Evolutionary conservation across 495 filamentous ascomycete species (phyloP).

Genomic region (Halenospora varia): DNA sequence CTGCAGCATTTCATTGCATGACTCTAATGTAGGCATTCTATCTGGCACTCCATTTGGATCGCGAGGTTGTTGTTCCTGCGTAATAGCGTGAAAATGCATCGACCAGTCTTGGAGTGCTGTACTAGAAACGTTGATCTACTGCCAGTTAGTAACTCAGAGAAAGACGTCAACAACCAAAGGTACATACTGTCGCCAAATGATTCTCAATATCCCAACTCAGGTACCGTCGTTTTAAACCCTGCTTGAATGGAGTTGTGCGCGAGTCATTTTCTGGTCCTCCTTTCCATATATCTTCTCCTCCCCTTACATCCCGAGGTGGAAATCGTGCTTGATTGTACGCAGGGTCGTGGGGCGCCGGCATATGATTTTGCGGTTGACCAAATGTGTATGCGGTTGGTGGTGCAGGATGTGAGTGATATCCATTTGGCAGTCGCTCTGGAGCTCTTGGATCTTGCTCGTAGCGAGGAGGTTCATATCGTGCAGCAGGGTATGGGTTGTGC

Average conservation of each 20-base stretch:
- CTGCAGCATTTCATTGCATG: conserved; percentile 19
- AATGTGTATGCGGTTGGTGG: conserved; percentile 9
- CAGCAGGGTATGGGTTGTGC: conserved; percentile 12
- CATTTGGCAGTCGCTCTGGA: conserved; percentile 15
- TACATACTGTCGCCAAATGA: conserved; percentile 18
- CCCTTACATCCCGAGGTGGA: conserved; percentile 7
- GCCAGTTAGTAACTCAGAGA: background rate
- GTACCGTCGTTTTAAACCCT: conserved; percentile 22
- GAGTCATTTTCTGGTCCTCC: conserved; percentile 2
- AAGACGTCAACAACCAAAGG: background rate
- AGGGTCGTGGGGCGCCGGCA: conserved; percentile 5
- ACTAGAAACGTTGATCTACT: conserved; percentile 16
- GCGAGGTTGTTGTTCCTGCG: conserved; percentile 21
- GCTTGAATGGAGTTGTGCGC: conserved; percentile 6
- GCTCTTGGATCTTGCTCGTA: conserved; percentile 19
- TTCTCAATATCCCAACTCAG: conserved; percentile 26
- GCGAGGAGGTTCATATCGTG: conserved; percentile 19
- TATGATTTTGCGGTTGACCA: conserved; percentile 3
- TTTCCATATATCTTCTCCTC: conserved; percentile 14
- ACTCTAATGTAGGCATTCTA: conserved; percentile 24
- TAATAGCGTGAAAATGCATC: conserved; percentile 15
- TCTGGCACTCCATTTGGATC: conserved; percentile 15
- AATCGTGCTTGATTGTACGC: conserved; percentile 16
- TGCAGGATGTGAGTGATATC: conserved; percentile 16
- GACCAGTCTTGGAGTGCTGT: conserved; percentile 17